Base-by-base conservation (phyloP, 208 protist species). In the Trypanosoma boissoni region DNA sequence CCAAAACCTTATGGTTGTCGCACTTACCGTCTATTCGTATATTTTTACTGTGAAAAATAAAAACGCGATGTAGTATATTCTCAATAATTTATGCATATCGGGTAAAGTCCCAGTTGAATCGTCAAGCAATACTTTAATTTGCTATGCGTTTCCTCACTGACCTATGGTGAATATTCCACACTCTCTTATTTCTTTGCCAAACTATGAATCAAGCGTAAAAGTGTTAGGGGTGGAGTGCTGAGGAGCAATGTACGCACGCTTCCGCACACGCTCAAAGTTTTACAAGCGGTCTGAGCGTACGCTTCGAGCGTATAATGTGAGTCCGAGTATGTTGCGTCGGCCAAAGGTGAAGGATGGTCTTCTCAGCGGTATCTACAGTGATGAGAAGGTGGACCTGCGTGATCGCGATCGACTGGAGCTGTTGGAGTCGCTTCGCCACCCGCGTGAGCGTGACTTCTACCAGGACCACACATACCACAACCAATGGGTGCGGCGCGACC, bases 391-490 rank as follows among this genome's bases (percentile, higher is more conserved):
- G 0, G 88, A 95, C 62, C 69, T 95, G 46, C 74, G 83, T 12
- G 82, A 92, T 41, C 73, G 76, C 20, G 80, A 95, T 59, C 70
- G 82, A 10, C 64, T 95, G 20, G 84, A 92, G 57, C 58, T 92
- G 58, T 52, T 91, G 2, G 88, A 95, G 71, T 56, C 76, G 26
- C 86, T 95, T 18, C 88, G 88, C 16, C 83, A 92, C 69, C 88
- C 88, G 1, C 56, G 68, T n/a, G 88, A 95, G 56, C 76, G 85
- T 7, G 88, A 95, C 54, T 95, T 95, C 66, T 95, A 95, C 58
- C 88, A 95, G 61, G 88, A 95, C 41, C 88, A 95, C 83, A 95
- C 88, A 24, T 95, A 91, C 74, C 88, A 95, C 76, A 92, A 91
- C 58, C 85, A 92, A 64, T 95, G 88, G 85, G 65, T 89, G 32